phyloP scores from a whole-genome alignment of 2,329 filamentous ascomycete genomes.

The Thielaviopsis euricoi region DNA sequence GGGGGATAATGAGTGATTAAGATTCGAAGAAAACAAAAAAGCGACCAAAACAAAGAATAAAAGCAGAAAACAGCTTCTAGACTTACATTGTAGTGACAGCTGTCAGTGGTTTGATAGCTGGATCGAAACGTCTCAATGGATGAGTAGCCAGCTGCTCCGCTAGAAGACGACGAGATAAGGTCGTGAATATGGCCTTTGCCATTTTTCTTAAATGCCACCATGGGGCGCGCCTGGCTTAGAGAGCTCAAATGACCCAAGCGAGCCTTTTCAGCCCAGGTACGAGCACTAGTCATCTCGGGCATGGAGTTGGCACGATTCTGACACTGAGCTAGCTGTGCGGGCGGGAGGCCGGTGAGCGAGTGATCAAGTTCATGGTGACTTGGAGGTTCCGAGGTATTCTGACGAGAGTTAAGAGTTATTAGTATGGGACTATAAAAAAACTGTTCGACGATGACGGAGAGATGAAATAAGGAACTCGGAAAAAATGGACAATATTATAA shows the following conservation, averaged over 20 bases:
- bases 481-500: no score
- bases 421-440: no score
- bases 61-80: background rate
- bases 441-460: no score
- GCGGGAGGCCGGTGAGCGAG: background rate
- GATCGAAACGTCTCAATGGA: background rate
- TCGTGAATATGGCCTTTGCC: background rate
- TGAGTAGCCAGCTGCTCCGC: background rate
- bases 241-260: background rate
- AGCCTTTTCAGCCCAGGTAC: background rate
- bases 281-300: background rate
- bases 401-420: no score
- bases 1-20: no score
- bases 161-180: background rate
- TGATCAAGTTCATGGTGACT: background rate
- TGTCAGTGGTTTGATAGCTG: background rate
- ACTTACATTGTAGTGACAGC: background rate
- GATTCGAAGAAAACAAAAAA: background rate
- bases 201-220: background rate
- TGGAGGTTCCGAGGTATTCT: background rate
- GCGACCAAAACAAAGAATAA: background rate
- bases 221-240: background rate
- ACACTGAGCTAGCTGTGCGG: background rate
- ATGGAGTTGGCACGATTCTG: background rate
- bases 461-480: no score